Evolutionary conservation across 2,329 filamentous ascomycete genomes (phyloP).

Genomic region (Ustulina deusta): DNA sequence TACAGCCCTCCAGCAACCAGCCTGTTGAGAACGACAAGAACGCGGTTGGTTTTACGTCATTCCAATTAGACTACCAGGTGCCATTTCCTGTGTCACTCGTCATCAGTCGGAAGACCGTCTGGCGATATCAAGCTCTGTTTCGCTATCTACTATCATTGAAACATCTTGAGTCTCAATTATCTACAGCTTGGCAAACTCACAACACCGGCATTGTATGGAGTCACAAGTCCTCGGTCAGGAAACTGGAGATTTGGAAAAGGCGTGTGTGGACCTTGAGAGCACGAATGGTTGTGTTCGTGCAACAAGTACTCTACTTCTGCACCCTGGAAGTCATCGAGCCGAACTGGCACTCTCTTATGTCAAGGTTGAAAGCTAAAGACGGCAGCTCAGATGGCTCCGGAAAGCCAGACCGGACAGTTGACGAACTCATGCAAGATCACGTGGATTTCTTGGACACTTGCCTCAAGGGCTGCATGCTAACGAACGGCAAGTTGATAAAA

Average conservation of each 20-base stretch:
- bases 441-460: conserved; percentile 98
- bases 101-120: conserved; percentile 95
- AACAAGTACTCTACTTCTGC: conserved; percentile 96
- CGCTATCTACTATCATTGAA: conserved; percentile 91
- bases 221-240: conserved; percentile 77
- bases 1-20: conserved; percentile 77
- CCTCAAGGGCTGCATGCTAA: conserved; percentile 98
- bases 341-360: conserved; percentile 95
- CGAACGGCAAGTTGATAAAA: conserved; percentile 91
- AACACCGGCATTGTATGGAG: conserved; percentile 85
- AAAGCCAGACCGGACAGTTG: conserved; percentile 77
- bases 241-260: conserved; percentile 91
- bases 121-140: conserved; percentile 95
- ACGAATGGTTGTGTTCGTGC: conserved; percentile 96
- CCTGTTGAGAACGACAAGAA: conserved; percentile 84
- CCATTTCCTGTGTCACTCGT: conserved; percentile 96
- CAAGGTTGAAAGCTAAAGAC: conserved; percentile 76
- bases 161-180: conserved; percentile 88
- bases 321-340: conserved; percentile 97
- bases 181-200: conserved; percentile 90
- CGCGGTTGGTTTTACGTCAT: conserved; percentile 88
- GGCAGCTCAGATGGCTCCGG: conserved; percentile 57
- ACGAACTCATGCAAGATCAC: conserved; percentile 98
- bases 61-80: conserved; percentile 93
- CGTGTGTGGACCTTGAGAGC: conserved; percentile 91